Percentiles rank a stretch among this genome's conserved stretches.
These are phyloP conservation scores for Yamadazyma sp. DNA, from an alignment of 1,139 yeast genomes.

Conservation along the genomic window DNA sequence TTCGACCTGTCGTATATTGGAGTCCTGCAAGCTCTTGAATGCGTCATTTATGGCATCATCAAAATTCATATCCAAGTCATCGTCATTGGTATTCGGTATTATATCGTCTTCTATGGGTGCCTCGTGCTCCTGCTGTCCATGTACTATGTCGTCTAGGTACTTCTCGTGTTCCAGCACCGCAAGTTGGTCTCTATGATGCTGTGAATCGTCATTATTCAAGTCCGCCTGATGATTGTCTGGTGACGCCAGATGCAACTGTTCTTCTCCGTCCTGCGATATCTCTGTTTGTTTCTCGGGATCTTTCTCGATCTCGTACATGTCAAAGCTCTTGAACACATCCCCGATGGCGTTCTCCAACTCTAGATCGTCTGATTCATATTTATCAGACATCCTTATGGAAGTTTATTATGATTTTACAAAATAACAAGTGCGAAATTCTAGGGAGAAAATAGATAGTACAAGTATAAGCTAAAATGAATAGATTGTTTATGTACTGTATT, in stretches of 20 bases:
- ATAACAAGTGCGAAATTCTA: constrained; percentile 4
- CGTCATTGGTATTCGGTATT: constrained; percentile 10
- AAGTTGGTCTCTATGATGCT: not conserved
- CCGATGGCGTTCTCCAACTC: constrained; percentile 40
- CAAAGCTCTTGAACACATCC: constrained; percentile 36
- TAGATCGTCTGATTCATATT: constrained; percentile 16
- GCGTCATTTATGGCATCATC: constrained; percentile 33
- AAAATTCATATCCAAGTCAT: constrained; percentile 23
- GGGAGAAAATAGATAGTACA: not conserved
- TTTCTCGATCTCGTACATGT: constrained; percentile 9
- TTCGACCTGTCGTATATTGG: constrained; percentile 1
- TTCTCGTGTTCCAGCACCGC: not conserved
- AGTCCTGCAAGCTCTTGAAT: constrained; percentile 17
- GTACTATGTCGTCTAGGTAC: not conserved
- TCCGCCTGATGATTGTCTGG: constrained; percentile 2
- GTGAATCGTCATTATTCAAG: not conserved
- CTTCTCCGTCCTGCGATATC: not conserved
- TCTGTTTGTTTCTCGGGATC: constrained; percentile 6
- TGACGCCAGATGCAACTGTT: not conserved
- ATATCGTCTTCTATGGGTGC: constrained; percentile 9
- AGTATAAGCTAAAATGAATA: too few species aligned
- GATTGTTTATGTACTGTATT: too few species aligned
- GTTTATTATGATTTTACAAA: constrained; percentile 3
- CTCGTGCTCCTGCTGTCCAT: constrained; percentile 2
- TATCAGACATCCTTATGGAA: constrained; percentile 8